Conservation (phyloP, 2,329 filamentous ascomycete genomes). For the Phialophora macrospora region DNA sequence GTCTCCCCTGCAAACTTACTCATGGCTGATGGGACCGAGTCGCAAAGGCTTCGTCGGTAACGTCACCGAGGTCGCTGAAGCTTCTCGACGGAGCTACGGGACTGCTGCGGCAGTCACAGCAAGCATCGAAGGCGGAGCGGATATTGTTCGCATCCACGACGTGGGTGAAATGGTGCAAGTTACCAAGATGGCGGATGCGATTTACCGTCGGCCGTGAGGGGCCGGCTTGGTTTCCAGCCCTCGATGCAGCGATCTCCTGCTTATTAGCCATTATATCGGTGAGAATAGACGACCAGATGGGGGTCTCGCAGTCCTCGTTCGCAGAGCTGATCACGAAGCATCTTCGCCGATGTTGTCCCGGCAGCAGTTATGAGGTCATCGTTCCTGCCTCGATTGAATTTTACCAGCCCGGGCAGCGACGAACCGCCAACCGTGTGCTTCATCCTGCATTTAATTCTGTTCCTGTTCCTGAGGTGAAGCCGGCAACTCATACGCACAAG, state of each 20-base stretch:
- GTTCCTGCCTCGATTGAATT: constrained; percentile 5
- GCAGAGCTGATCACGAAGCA: not conserved
- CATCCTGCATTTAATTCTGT: not conserved
- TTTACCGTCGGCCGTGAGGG: constrained; percentile 64
- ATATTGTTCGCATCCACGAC: constrained; percentile 92
- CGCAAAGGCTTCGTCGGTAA: constrained; percentile 87
- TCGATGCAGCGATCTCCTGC: not conserved
- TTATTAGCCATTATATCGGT: not conserved
- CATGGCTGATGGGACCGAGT: constrained; percentile 88
- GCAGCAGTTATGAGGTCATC: constrained; percentile 24
- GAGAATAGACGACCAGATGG: not conserved
- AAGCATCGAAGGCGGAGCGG: constrained; percentile 82
- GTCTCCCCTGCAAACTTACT: constrained; percentile 66
- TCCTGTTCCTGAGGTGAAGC: not conserved
- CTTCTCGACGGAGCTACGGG: constrained; percentile 76
- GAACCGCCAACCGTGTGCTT: not conserved
- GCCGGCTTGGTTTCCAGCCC: not conserved
- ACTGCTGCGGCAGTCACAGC: constrained; percentile 88
- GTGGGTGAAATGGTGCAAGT: constrained; percentile 84
- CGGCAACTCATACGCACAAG: constrained; percentile 8
- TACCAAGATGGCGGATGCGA: constrained; percentile 87
- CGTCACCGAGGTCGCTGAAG: constrained; percentile 74
- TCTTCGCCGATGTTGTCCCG: not conserved
- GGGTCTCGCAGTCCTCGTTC: not conserved
- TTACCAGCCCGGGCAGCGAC: constrained; percentile 10